A percentile compares a stretch with the other conserved stretches of the same genome.
Conservation (phyloP, 192 early-diverging fungal species). For the Backusella liffmaniae region DNA sequence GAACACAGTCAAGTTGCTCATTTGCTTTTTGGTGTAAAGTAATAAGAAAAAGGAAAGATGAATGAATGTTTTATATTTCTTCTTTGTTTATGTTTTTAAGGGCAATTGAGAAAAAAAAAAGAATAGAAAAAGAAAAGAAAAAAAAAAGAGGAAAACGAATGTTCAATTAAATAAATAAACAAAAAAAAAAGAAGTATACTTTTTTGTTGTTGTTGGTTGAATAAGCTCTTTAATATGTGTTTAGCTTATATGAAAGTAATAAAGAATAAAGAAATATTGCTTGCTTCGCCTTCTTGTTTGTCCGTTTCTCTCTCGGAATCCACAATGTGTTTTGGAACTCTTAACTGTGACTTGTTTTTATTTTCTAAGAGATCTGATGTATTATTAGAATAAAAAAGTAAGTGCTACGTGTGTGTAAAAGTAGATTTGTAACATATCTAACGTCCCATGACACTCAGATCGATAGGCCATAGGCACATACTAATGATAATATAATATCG, state of each 20-base stretch:
- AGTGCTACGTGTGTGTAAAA: not conserved
- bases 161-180: not conserved
- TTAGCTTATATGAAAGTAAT: not conserved
- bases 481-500: too few species aligned
- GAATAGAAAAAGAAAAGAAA: not conserved
- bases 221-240: not conserved
- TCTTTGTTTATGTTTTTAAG: not conserved
- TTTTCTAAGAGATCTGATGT: too few species aligned
- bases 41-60: not conserved
- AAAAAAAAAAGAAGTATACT: not conserved
- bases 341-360: not conserved
- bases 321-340: not conserved
- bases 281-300: too few species aligned
- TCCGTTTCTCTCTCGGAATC: not conserved
- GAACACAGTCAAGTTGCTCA: not conserved
- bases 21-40: not conserved
- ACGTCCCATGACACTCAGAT: not conserved
- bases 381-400: not conserved
- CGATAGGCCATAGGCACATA: not conserved
- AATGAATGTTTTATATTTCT: not conserved
- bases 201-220: not conserved
- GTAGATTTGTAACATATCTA: not conserved
- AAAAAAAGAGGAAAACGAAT: not conserved
- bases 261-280: too few species aligned
- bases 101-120: not conserved